phyloP scores from a whole-genome alignment of 345 rosid genomes.

The Aquilaria sinensis region DNA sequence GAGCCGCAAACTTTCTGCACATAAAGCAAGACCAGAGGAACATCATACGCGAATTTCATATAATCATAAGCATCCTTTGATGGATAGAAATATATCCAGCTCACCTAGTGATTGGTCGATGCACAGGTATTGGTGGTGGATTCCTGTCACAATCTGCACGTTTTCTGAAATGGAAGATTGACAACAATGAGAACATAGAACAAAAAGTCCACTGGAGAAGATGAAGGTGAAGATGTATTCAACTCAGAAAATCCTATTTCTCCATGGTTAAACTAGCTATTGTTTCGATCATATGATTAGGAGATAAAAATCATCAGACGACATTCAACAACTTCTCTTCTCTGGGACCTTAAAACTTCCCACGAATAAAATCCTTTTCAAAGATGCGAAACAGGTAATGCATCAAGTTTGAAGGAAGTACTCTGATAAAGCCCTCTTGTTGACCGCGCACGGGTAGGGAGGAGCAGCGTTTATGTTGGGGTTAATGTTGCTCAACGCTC shows the following conservation, averaged over 20 bases:
- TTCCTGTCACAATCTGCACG: constrained; percentile 41
- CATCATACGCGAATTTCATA: constrained; percentile 1
- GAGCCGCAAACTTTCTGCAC: constrained; percentile 73
- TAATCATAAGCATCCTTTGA: constrained; percentile 2
- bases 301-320: too few relatives aligned
- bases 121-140: constrained; percentile 45
- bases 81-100: constrained; percentile 6
- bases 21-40: constrained; percentile 12
- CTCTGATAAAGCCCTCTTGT: constrained; percentile 57
- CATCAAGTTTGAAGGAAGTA: constrained; percentile 25
- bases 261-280: too few relatives aligned
- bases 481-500: constrained; percentile 69
- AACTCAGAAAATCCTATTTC: too few relatives aligned
- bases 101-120: constrained; percentile 87
- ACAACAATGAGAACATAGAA: not conserved
- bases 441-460: constrained; percentile 63
- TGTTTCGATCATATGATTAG: too few relatives aligned
- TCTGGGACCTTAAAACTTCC: not conserved
- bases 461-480: constrained; percentile 56
- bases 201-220: too few relatives aligned
- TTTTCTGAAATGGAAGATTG: constrained; percentile 27
- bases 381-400: not conserved
- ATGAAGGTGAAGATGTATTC: too few relatives aligned
- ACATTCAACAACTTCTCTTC: not conserved
- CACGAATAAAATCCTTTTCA: not conserved